Base-by-base conservation (phyloP, 345 rosid species). In the Eutrema heterophyllum region DNA sequence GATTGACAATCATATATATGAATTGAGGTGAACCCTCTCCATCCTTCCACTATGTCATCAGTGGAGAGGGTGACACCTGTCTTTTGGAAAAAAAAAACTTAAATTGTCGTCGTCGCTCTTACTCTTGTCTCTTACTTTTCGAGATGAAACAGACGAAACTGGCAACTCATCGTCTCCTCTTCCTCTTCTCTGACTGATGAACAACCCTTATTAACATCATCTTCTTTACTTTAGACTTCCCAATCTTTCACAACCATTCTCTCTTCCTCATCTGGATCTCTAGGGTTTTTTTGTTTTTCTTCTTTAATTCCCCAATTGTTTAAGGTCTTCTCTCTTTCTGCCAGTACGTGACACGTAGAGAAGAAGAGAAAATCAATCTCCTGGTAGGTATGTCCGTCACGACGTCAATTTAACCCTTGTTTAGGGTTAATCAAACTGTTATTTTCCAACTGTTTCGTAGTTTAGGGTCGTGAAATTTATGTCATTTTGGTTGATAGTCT, bases 211-310 rank as follows among this genome's bases (percentile, higher is more conserved):
- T 56, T 27, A 9, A 50, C 9, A 38, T 4, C 39, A 58, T 36
- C 30, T 36, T 29, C 18, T 4, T 24, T 50, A 9, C 7, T 24
- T 50, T 10, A 48, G 9, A 44, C 2, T 21, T 35, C 46, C 39
- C 45, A 59, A 70, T 46, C 67, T 55, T 57, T 32, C 36, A 36
- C 33, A 9, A 8, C 68, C 1, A 64, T 64, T 5, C 33, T 33
- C 52, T 58, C 67, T 36, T 71, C 68, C 18, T 71, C 59, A 26
- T 58, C 32, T 59, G 40, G 21, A 24, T 48, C 48, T 27, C 67
- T 71, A 71, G 75, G 75, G 75, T 48, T 70, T 27, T 27, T 39
- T 14, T 51, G 9, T 5, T 36, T 3, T 35, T 7, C 32, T 30
- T 45, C 64, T 33, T 45, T 2, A 5, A 36, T 50, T 38, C 7